These are phyloP conservation scores for Russula lepida DNA, from an alignment of 768 basidiomycete species.

Conservation along the genomic window DNA sequence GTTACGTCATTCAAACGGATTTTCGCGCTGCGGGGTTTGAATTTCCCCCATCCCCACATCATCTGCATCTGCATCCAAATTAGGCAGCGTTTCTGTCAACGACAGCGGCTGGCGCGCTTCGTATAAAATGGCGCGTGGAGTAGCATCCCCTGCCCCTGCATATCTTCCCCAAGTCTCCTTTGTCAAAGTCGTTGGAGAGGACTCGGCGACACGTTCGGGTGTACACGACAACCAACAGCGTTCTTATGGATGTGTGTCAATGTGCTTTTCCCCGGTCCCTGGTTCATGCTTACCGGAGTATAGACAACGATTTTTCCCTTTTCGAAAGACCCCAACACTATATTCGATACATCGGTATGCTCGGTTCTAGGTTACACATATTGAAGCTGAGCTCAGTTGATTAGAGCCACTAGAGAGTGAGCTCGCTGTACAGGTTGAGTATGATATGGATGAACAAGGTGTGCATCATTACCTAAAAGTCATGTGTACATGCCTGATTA, in stretches of 20 bases:
- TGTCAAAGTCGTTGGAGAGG: conserved; percentile 6
- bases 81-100: neutral
- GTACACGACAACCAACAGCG: conserved; percentile 48
- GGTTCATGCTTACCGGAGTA: conserved; percentile 16
- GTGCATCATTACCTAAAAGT: conserved; percentile 5
- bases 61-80: neutral
- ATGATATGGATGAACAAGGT: conserved; percentile 99
- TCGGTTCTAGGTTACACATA: neutral
- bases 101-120: too few species aligned
- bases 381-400: neutral
- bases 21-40: neutral
- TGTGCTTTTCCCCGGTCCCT: neutral
- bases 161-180: conserved; percentile 18
- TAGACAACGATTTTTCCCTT: conserved; percentile 59
- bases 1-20: neutral
- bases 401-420: conserved; percentile 89
- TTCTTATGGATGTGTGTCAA: conserved; percentile 36
- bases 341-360: conserved; percentile 80
- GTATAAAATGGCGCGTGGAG: conserved; percentile 2
- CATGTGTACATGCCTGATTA: neutral
- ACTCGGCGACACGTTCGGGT: conserved; percentile 44
- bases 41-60: neutral
- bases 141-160: conserved; percentile 31
- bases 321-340: conserved; percentile 78
- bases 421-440: conserved; percentile 88